These are phyloP conservation scores for Galeopsis tetrahit DNA, from an alignment of 257 asterid genomes.

Conservation along the genomic window DNA sequence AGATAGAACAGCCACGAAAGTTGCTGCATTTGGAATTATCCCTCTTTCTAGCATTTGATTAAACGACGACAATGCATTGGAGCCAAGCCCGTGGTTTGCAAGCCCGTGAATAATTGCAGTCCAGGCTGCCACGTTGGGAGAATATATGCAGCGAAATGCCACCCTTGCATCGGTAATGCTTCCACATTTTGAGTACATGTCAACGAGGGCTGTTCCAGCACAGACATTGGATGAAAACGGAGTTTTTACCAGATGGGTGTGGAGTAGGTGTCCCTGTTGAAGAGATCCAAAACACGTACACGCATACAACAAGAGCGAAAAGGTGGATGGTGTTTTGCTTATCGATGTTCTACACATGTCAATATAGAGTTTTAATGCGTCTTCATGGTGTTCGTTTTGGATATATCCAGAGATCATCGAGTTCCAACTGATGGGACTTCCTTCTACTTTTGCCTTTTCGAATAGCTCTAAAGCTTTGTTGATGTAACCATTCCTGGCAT, in stretches of 20 bases:
- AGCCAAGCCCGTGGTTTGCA: conserved; percentile 64
- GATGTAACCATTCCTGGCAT: conserved; percentile 56
- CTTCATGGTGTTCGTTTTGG: too few species aligned
- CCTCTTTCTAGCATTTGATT: conserved; percentile 56
- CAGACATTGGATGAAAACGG: too few species aligned
- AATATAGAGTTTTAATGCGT: conserved; percentile 44
- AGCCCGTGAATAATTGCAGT: conserved; percentile 68
- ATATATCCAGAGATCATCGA: too few species aligned
- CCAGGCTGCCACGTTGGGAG: too few species aligned
- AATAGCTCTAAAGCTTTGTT: conserved; percentile 65
- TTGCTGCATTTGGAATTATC: conserved; percentile 70
- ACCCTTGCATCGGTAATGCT: conserved; percentile 60
- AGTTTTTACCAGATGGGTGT: too few species aligned
- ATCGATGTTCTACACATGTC: conserved; percentile 63
- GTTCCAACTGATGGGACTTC: conserved; percentile 65
- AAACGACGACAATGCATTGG: conserved; percentile 54
- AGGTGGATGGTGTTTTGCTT: conserved; percentile 64
- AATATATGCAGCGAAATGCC: conserved; percentile 40
- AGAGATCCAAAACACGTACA: conserved; percentile 41
- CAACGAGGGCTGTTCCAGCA: too few species aligned
- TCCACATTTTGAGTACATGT: conserved; percentile 86
- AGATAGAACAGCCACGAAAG: conserved; percentile 71
- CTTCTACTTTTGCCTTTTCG: conserved; percentile 55
- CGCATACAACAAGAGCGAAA: conserved; percentile 62
- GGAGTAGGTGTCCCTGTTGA: too few species aligned